These are phyloP conservation scores for Claviceps cyperi DNA, from an alignment of 2,329 filamentous ascomycete species.

Conservation along the genomic window DNA sequence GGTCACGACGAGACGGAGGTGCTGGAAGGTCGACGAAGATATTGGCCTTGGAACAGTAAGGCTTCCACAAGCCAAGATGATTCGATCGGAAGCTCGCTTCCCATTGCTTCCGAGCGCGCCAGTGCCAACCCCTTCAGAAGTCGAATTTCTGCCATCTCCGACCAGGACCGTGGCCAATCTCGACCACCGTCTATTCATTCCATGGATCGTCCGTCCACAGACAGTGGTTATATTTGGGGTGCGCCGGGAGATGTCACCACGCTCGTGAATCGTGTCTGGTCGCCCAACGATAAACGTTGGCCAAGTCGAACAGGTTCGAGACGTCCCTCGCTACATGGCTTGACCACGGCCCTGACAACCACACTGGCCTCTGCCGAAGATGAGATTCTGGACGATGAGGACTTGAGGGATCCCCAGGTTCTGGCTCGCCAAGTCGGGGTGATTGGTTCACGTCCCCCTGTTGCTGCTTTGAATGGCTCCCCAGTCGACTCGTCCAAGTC, in stretches of 20 bases:
- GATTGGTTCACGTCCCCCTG: constrained; percentile 64
- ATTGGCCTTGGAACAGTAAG: constrained; percentile 44
- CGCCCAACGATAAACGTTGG: constrained; percentile 38
- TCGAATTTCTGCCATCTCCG: constrained; percentile 33
- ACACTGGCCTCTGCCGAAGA: constrained; percentile 50
- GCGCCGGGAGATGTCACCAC: constrained; percentile 30
- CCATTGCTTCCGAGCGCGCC: constrained; percentile 27
- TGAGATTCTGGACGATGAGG: constrained; percentile 46
- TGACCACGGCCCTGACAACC: constrained; percentile 47
- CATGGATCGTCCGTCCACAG: constrained; percentile 60
- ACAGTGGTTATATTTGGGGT: constrained; percentile 63
- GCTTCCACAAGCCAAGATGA: constrained; percentile 34
- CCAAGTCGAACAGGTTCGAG: constrained; percentile 56
- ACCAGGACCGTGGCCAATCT: constrained; percentile 44
- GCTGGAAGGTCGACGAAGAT: constrained; percentile 37
- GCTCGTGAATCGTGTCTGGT: constrained; percentile 49
- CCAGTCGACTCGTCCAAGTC: constrained; percentile 14
- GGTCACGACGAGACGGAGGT: constrained; percentile 41
- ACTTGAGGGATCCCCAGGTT: constrained; percentile 34
- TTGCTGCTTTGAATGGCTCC: constrained; percentile 6
- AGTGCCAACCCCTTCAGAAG: constrained; percentile 36
- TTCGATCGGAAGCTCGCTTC: constrained; percentile 17
- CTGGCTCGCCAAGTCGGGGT: constrained; percentile 47
- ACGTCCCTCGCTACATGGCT: constrained; percentile 67
- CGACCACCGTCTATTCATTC: constrained; percentile 56